These are phyloP conservation scores for Macrotyloma uniflorum DNA, from an alignment of 306 rosid species.

Conservation along the genomic window DNA sequence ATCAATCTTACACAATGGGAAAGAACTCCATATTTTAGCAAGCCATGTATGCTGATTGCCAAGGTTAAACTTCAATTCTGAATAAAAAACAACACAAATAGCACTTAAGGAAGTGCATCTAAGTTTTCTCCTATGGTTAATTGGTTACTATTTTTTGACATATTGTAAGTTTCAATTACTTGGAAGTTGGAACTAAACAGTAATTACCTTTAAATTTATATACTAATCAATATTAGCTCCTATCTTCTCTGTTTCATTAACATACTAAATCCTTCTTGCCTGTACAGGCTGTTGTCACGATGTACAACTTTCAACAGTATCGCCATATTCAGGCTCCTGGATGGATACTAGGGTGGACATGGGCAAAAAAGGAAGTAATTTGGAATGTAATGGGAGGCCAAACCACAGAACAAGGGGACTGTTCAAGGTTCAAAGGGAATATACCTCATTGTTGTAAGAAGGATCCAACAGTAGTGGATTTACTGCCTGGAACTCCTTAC, in stretches of 20 bases:
- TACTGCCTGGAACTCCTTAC: constrained; percentile 84
- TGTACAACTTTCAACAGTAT: constrained; percentile 88
- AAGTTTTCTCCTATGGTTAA: background rate
- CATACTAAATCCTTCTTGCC: constrained; percentile 18
- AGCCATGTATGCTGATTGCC: background rate
- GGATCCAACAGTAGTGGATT: constrained; percentile 80
- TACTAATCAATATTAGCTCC: background rate
- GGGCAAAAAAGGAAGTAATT: constrained; percentile 90
- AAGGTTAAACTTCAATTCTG: background rate
- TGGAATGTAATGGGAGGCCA: constrained; percentile 83
- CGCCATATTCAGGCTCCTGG: constrained; percentile 89
- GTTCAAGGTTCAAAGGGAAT: constrained; percentile 68
- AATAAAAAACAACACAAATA: background rate
- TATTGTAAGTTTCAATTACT: background rate
- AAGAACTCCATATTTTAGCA: background rate
- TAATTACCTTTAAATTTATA: background rate
- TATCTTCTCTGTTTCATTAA: background rate
- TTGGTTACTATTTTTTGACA: constrained; percentile 6
- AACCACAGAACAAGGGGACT: constrained; percentile 86
- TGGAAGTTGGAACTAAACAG: background rate
- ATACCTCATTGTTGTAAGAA: constrained; percentile 85
- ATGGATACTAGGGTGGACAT: constrained; percentile 90
- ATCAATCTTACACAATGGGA: background rate
- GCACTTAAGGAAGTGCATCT: background rate
- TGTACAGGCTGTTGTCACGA: constrained; percentile 77